Percentiles rank a stretch among this genome's conserved stretches.
phyloP scores from a whole-genome alignment of 129 eudicot genomes.

The Gnaphalium uliginosum region DNA sequence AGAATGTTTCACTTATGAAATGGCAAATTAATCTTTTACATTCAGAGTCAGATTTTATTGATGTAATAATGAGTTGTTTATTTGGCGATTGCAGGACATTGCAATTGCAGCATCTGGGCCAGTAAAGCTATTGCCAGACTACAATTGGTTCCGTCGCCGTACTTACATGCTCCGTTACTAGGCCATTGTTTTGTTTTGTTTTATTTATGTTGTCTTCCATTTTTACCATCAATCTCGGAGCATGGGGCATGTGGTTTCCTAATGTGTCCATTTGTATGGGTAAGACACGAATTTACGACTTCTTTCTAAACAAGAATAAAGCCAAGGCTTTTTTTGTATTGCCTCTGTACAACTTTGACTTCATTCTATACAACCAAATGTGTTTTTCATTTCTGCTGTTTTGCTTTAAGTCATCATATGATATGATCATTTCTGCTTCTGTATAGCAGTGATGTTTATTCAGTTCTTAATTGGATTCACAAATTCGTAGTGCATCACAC shows the following conservation, averaged over 20 bases:
- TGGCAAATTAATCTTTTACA: not conserved
- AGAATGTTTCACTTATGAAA: not conserved
- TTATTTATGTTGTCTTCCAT: conserved; percentile 4
- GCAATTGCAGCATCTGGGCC: conserved; percentile 88
- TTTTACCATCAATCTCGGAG: conserved; percentile 25
- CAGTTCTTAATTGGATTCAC: not conserved
- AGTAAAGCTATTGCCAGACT: conserved; percentile 81
- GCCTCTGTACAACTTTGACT: conserved; percentile 23
- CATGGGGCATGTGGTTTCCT: conserved; percentile 18
- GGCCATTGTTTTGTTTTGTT: conserved; percentile 20
- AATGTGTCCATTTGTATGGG: conserved; percentile 15
- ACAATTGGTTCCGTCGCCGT: conserved; percentile 98
- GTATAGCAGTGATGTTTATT: not conserved
- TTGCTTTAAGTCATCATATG: not conserved
- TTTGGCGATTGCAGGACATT: conserved; percentile 61
- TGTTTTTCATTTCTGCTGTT: not conserved
- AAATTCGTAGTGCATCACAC: not conserved
- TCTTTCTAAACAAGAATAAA: conserved; percentile 29
- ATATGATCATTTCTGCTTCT: not conserved
- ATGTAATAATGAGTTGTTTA: not conserved
- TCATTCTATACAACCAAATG: conserved; percentile 16
- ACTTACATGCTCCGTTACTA: conserved; percentile 92
- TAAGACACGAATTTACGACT: conserved; percentile 4
- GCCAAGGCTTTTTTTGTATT: conserved; percentile 29
- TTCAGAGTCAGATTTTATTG: not conserved